Base-by-base conservation (phyloP, 1,284 basidiomycete genomes). In the Fomitopsis schrenkii region DNA sequence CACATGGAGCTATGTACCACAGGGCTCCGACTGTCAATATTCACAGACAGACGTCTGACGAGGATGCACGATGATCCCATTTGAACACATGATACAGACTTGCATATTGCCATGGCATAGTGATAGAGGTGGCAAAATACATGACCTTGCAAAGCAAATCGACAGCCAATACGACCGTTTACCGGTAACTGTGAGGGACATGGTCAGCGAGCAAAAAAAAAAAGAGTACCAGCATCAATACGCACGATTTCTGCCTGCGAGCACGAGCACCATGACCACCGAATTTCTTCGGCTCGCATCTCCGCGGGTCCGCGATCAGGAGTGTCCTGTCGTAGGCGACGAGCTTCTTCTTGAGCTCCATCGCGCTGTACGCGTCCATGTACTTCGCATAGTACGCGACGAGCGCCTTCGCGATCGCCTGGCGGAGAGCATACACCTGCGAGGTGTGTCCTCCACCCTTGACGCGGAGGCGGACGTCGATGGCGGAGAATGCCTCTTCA, bases 381-480 rank as follows among this genome's bases (percentile, higher is more conserved):
- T 98, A 97, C 83, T 99, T 99, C 81, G 95, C 93, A 79, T 97
- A 97, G 87, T 96, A 98, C 59, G 97, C 97, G 72, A 99, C 94
- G 67, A 99, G 80, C 64, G 97, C 96, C 84, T 98, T 99, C 72
- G 95, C 92, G 72, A 99, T 97, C 56, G 97, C 97, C 83, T 99
- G 97, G 71, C 97, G 95, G 79, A 99, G 95, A 68, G 97, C 97
- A 81, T 99, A 99, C 68, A 99, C 86, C 80, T 99, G 97, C 64
- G 97, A 98, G 66, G 95, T 96, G 84, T 98, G 97, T 80, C 97
- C 97, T 88, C 97, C 97, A 81, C 97, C 97, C 80, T 96, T 97
- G 70, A 98, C 97, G 62, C 96, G 94, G 63, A 99, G 93, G 71
- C 97, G 94, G 80, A 99, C 96, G 82, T 99, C 97, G 72, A 99